Conservation (phyloP, 2,329 filamentous ascomycete genomes). For the Xylariaceae sp. region DNA sequence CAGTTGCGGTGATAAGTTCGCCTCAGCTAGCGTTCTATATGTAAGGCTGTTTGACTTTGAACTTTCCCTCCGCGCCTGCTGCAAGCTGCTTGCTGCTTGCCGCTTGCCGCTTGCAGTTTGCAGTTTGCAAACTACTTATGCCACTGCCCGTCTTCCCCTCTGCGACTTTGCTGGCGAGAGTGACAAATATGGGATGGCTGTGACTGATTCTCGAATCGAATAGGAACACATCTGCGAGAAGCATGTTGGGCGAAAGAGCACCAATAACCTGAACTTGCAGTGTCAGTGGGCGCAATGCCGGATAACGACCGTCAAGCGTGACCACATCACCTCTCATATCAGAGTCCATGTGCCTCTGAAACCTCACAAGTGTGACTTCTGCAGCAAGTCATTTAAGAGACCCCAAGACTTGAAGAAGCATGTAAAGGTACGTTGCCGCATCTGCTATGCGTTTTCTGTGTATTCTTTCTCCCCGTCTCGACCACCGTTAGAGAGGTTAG, state of each 20-base stretch:
- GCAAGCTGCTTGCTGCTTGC: too few relatives aligned
- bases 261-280: slow-evolving; percentile 95
- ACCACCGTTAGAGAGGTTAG: background rate
- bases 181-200: background rate
- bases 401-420: slow-evolving; percentile 99
- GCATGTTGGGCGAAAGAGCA: slow-evolving; percentile 97
- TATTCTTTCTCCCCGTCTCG: background rate
- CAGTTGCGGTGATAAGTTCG: slow-evolving; percentile 54
- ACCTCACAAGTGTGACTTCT: slow-evolving; percentile 98
- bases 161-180: background rate
- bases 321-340: slow-evolving; percentile 98
- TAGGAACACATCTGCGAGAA: slow-evolving; percentile 97
- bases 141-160: too few relatives aligned
- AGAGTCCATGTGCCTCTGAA: slow-evolving; percentile 98
- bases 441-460: background rate
- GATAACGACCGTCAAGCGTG: slow-evolving; percentile 95
- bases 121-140: too few relatives aligned
- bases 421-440: slow-evolving; percentile 60
- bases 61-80: background rate
- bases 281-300: slow-evolving; percentile 96
- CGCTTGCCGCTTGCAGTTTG: too few relatives aligned
- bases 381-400: slow-evolving; percentile 97
- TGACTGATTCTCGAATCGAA: slow-evolving; percentile 6
- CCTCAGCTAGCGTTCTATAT: slow-evolving; percentile 53
- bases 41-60: slow-evolving; percentile 37